Percentiles rank a stretch among this genome's conserved stretches.
phyloP scores from a whole-genome alignment of 2,329 filamentous ascomycete species.

The Talaromyces sp. region DNA sequence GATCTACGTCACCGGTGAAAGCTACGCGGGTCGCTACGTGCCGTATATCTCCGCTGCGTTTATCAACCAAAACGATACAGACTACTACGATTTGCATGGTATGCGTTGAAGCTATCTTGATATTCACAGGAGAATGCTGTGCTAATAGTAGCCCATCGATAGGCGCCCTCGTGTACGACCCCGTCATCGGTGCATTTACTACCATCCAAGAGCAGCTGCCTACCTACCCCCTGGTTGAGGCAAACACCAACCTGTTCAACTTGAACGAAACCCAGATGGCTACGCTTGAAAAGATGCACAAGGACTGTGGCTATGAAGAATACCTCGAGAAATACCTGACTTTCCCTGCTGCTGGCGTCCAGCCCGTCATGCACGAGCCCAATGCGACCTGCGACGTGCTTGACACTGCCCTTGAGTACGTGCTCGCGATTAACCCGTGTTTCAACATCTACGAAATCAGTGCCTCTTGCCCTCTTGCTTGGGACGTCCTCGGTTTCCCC shows the following conservation, averaged over 20 bases:
- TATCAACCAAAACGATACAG: conserved; percentile 61
- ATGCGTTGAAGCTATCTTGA: conserved; percentile 13
- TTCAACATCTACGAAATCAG: conserved; percentile 72
- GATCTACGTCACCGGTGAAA: conserved; percentile 70
- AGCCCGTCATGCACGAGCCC: conserved; percentile 50
- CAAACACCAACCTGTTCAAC: conserved; percentile 39
- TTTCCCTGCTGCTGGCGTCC: conserved; percentile 37
- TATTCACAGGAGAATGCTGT: not conserved
- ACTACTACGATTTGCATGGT: conserved; percentile 63
- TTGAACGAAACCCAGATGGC: conserved; percentile 41
- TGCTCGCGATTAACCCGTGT: conserved; percentile 63
- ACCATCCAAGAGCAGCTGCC: conserved; percentile 29
- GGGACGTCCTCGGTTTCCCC: conserved; percentile 65
- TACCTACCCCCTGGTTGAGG: conserved; percentile 38
- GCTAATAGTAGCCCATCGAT: conserved; percentile 1
- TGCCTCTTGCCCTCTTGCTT: conserved; percentile 64
- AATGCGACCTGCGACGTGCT: conserved; percentile 54
- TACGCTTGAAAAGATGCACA: conserved; percentile 34
- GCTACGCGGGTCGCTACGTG: conserved; percentile 64
- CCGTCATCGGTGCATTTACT: conserved; percentile 45
- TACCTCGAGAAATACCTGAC: conserved; percentile 49
- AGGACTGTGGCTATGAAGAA: conserved; percentile 42
- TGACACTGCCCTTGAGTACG: conserved; percentile 50
- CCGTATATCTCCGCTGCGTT: conserved; percentile 72
- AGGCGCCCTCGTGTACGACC: conserved; percentile 65